Evolutionary conservation across 208 protist species (phyloP).

Genomic region (Acanthamoeba sp.): DNA sequence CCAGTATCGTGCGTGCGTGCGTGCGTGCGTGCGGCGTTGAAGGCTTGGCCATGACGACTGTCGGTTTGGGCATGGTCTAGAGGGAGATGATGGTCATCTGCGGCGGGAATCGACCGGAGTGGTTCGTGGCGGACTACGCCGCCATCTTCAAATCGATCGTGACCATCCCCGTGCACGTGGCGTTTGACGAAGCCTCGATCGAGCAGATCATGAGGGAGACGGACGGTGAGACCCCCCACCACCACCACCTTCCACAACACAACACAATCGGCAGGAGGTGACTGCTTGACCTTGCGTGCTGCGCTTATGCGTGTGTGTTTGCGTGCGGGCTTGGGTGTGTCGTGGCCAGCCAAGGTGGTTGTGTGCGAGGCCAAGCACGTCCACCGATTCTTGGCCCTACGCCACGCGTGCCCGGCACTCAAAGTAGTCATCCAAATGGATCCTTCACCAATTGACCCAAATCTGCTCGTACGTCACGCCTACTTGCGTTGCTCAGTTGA

Average conservation of each 20-base stretch:
- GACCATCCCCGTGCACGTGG: slow-evolving; percentile 21
- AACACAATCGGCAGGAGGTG: too few relatives aligned
- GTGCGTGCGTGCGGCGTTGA: not conserved
- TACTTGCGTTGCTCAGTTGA: too few relatives aligned
- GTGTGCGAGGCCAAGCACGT: slow-evolving; percentile 40
- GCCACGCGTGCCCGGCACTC: not conserved
- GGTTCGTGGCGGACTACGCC: slow-evolving; percentile 30
- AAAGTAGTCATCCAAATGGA: not conserved
- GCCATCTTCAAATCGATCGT: slow-evolving; percentile 32
- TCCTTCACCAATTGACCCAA: not conserved
- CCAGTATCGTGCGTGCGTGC: not conserved
- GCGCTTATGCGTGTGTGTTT: not conserved
- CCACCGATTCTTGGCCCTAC: not conserved
- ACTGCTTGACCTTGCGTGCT: not conserved
- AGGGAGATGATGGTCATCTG: slow-evolving; percentile 47
- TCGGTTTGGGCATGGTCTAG: too few relatives aligned
- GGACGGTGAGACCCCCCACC: not conserved
- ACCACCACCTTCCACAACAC: not conserved
- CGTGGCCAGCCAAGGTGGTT: not conserved
- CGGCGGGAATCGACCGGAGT: not conserved
- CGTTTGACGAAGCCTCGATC: slow-evolving; percentile 3
- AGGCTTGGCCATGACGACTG: not conserved
- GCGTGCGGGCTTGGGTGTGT: not conserved
- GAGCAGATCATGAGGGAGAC: not conserved
- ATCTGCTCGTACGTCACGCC: not conserved